Conservation (phyloP, 805 yeast species). For the Cephaloascus albidus region DNA sequence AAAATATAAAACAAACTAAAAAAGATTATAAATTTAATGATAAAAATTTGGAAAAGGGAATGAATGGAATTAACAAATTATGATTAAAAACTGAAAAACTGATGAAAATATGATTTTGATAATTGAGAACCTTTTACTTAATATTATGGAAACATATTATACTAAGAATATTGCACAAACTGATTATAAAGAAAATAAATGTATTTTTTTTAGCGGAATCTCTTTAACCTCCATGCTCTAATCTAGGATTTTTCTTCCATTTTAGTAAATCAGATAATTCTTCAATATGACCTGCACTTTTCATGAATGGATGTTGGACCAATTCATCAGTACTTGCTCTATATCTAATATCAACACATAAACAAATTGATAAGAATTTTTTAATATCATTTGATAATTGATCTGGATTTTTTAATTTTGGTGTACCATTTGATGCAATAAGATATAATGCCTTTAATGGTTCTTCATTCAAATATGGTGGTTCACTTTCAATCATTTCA, state of each 20-base stretch:
- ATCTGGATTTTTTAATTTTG: slow-evolving; percentile 63
- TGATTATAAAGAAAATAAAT: too few species aligned
- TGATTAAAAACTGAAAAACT: too few species aligned
- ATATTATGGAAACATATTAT: too few species aligned
- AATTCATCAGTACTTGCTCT: slow-evolving; percentile 89
- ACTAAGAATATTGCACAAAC: too few species aligned
- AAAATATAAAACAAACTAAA: not conserved
- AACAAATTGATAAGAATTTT: slow-evolving; percentile 80
- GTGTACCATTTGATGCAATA: slow-evolving; percentile 77
- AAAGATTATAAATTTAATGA: too few species aligned
- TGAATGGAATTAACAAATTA: not conserved
- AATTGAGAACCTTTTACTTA: too few species aligned
- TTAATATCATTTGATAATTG: slow-evolving; percentile 65
- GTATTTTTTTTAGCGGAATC: too few species aligned
- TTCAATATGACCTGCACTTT: slow-evolving; percentile 49
- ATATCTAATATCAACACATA: slow-evolving; percentile 88
- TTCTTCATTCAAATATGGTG: slow-evolving; percentile 74
- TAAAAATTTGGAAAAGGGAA: not conserved
- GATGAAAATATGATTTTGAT: too few species aligned
- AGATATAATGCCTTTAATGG: slow-evolving; percentile 69
- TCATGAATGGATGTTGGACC: slow-evolving; percentile 64
- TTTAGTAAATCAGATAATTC: slow-evolving; percentile 54
- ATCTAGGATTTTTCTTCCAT: slow-evolving; percentile 21
- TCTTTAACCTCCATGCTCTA: too few species aligned
- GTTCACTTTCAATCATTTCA: slow-evolving; percentile 83